These are phyloP conservation scores for Marchantia paleacea DNA, from an alignment of 225 moss, liverwort and hornwort genomes.

Conservation along the genomic window DNA sequence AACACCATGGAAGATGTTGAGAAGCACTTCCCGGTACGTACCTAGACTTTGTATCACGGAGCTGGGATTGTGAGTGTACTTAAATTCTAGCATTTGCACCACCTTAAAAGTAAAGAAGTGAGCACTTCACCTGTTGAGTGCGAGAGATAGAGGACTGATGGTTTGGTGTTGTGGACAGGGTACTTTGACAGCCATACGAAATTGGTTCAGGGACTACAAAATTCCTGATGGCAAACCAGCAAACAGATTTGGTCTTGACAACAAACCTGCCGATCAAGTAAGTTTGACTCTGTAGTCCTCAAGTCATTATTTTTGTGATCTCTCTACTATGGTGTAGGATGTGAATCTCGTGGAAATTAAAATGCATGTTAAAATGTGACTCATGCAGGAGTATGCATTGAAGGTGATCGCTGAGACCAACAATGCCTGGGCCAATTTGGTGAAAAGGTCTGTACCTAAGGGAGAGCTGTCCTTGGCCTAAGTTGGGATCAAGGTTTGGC, in stretches of 20 bases:
- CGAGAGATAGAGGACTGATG: not conserved
- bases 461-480: slow-evolving; percentile 61
- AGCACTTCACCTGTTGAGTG: not conserved
- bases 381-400: slow-evolving; percentile 69
- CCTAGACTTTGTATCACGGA: not conserved
- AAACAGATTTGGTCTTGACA: slow-evolving; percentile 77
- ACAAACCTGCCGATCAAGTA: slow-evolving; percentile 90
- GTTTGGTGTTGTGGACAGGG: slow-evolving; percentile 46
- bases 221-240: slow-evolving; percentile 99
- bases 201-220: slow-evolving; percentile 99
- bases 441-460: slow-evolving; percentile 75
- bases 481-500: slow-evolving; percentile 15
- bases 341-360: not conserved
- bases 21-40: slow-evolving; percentile 79
- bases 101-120: too few relatives aligned
- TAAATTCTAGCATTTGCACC: too few relatives aligned
- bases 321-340: too few relatives aligned
- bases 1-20: slow-evolving; percentile 79
- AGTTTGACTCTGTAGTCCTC: not conserved
- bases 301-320: too few relatives aligned
- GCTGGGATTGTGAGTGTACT: not conserved
- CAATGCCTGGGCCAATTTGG: slow-evolving; percentile 87
- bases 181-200: slow-evolving; percentile 83
- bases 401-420: slow-evolving; percentile 87
- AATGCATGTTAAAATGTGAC: too few relatives aligned